Percentiles rank a stretch among this genome's conserved stretches.
Conservation (phyloP, 345 rosid genomes). For the Hevea brasiliensis region DNA sequence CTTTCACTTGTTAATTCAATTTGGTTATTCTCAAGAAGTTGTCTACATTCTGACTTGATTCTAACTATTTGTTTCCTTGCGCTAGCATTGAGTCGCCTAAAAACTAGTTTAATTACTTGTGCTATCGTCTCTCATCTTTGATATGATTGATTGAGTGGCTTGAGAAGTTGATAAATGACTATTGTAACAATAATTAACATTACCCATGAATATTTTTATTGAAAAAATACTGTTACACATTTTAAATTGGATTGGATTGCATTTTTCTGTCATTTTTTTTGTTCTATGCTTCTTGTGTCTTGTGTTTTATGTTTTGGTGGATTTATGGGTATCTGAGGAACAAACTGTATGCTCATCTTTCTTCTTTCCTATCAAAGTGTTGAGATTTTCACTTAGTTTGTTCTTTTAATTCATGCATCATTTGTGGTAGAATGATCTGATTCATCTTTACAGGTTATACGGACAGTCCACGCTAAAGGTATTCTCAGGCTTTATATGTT, state of each 20-base stretch:
- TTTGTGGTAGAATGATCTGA: conserved; percentile 5
- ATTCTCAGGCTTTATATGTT: conserved; percentile 71
- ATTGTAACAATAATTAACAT: not conserved
- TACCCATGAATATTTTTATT: not conserved
- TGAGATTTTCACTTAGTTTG: not conserved
- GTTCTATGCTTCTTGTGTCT: too few species aligned
- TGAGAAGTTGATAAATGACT: not conserved
- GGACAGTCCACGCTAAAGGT: conserved; percentile 94
- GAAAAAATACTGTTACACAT: not conserved
- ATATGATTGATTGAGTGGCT: too few species aligned
- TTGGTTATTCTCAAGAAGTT: too few species aligned
- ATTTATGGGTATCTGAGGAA: too few species aligned
- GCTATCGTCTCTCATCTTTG: not conserved
- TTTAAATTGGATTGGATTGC: not conserved
- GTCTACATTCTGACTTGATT: too few species aligned
- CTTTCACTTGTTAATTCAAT: not conserved
- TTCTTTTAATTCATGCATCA: conserved; percentile 2
- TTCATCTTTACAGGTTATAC: conserved; percentile 49
- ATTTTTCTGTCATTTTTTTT: not conserved
- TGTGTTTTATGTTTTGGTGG: too few species aligned
- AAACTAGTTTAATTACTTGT: not conserved
- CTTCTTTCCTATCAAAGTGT: not conserved
- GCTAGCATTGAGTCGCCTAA: not conserved
- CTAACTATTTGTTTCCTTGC: not conserved
- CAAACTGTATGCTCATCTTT: not conserved